Evolutionary conservation across 495 filamentous ascomycete species (phyloP).

Genomic region (Xylaria venustula): DNA sequence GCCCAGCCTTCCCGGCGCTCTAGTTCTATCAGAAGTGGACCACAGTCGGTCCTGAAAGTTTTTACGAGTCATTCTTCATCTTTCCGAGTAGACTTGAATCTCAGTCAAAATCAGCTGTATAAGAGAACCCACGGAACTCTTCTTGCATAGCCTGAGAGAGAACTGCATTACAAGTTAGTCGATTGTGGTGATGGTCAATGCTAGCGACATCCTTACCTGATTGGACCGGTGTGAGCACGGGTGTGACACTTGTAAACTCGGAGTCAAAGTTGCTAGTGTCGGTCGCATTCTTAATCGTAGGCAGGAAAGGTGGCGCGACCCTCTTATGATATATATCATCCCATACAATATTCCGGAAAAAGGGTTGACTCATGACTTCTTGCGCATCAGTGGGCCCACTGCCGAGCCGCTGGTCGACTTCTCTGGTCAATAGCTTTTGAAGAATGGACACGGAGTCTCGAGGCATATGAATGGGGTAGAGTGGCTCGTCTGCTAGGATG

Average conservation of each 20-base stretch:
- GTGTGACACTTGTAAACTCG: slow-evolving; percentile 98
- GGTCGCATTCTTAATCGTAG: slow-evolving; percentile 82
- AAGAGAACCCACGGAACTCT: slow-evolving; percentile 99
- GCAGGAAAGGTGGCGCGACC: slow-evolving; percentile 83
- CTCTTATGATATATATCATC: slow-evolving; percentile 97
- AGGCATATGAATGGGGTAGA: slow-evolving; percentile 99
- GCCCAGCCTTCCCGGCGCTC: background rate
- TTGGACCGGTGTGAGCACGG: slow-evolving; percentile 94
- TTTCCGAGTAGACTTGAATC: background rate
- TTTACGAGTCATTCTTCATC: background rate
- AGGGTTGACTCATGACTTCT: slow-evolving; percentile 98
- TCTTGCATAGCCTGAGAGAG: slow-evolving; percentile 99
- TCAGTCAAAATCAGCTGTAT: slow-evolving; percentile 57
- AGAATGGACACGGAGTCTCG: slow-evolving; percentile 96
- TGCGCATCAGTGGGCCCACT: slow-evolving; percentile 96
- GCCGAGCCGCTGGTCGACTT: slow-evolving; percentile 88
- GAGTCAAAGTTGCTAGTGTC: slow-evolving; percentile 99
- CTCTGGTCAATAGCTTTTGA: slow-evolving; percentile 94
- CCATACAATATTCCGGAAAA: slow-evolving; percentile 98
- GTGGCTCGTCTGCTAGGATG: slow-evolving; percentile 94
- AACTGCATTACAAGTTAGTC: slow-evolving; percentile 53
- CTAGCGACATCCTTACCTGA: slow-evolving; percentile 61
- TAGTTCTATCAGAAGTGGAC: background rate
- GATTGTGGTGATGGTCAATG: slow-evolving; percentile 15
- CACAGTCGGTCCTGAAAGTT: background rate